Evolutionary conservation across 2,329 filamentous ascomycete species (phyloP).

Genomic region (Neonectria punicea): DNA sequence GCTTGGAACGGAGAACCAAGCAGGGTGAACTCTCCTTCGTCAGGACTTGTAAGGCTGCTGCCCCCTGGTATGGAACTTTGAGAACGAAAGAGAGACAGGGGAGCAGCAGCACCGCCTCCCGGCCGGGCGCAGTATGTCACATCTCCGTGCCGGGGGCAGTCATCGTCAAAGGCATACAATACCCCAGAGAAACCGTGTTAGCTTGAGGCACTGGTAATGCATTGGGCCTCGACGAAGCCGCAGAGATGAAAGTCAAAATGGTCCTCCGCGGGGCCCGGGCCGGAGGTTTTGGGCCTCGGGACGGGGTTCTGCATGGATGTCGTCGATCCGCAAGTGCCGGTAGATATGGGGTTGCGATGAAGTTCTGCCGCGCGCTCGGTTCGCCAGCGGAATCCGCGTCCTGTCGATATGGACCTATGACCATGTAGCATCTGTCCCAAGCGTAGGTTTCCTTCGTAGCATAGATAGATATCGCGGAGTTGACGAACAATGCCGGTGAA

Average conservation of each 20-base stretch:
- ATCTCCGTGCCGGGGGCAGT: not conserved
- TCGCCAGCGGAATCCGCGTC: not conserved
- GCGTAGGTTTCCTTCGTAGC: not conserved
- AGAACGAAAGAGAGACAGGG: not conserved
- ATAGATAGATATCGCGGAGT: not conserved
- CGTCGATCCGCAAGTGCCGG: conserved; percentile 13
- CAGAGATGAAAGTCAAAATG: not conserved
- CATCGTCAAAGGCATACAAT: not conserved
- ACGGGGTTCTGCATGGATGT: conserved; percentile 10
- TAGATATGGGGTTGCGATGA: not conserved
- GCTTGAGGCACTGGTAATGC: not conserved
- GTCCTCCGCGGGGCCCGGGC: not conserved
- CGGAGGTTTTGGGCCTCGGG: not conserved
- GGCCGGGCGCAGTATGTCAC: not conserved
- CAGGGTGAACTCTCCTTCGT: not conserved
- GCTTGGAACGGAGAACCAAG: not conserved
- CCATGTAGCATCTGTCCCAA: not conserved
- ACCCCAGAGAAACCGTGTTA: not conserved
- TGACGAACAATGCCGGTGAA: not conserved
- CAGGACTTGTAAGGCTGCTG: not conserved
- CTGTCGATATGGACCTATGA: not conserved
- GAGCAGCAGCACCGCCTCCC: conserved; percentile 1
- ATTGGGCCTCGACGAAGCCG: not conserved
- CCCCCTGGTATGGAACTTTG: conserved; percentile 1
- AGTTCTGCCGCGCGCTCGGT: not conserved